phyloP scores from a whole-genome alignment of 768 basidiomycete species.

The Calocybe gangraenosa region DNA sequence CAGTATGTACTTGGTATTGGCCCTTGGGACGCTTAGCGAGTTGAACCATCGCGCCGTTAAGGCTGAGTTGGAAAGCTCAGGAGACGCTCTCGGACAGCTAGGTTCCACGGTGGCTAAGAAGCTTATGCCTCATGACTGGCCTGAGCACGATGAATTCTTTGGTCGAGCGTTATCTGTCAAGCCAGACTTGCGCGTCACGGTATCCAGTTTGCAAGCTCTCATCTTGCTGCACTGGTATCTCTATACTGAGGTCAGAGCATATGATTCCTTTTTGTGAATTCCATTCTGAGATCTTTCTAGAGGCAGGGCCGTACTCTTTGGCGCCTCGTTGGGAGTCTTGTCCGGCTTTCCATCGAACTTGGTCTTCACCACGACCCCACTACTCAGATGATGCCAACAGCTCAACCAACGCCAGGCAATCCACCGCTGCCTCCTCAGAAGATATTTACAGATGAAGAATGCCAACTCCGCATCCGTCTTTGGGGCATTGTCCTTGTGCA shows the following conservation, averaged over 20 bases:
- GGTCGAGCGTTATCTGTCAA: slow-evolving; percentile 74
- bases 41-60: slow-evolving; percentile 67
- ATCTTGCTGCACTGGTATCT: slow-evolving; percentile 87
- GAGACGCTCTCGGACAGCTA: slow-evolving; percentile 26
- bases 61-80: slow-evolving; percentile 40
- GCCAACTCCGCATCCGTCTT: slow-evolving; percentile 72
- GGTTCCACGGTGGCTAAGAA: slow-evolving; percentile 46
- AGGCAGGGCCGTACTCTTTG: slow-evolving; percentile 87
- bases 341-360: slow-evolving; percentile 77
- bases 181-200: slow-evolving; percentile 78
- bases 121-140: slow-evolving; percentile 68
- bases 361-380: slow-evolving; percentile 86
- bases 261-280: neutral
- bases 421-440: slow-evolving; percentile 3
- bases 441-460: slow-evolving; percentile 72
- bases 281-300: slow-evolving; percentile 30
- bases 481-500: slow-evolving; percentile 86
- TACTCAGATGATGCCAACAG: slow-evolving; percentile 43
- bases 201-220: slow-evolving; percentile 78
- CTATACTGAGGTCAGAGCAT: slow-evolving; percentile 68
- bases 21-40: slow-evolving; percentile 79
- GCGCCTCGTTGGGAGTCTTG: slow-evolving; percentile 83
- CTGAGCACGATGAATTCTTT: slow-evolving; percentile 81
- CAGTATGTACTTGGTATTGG: slow-evolving; percentile 72
- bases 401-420: slow-evolving; percentile 22